Evolutionary conservation across 352 stramenopile species (phyloP).

Genomic region (Phytophthora macrochlamydospora): DNA sequence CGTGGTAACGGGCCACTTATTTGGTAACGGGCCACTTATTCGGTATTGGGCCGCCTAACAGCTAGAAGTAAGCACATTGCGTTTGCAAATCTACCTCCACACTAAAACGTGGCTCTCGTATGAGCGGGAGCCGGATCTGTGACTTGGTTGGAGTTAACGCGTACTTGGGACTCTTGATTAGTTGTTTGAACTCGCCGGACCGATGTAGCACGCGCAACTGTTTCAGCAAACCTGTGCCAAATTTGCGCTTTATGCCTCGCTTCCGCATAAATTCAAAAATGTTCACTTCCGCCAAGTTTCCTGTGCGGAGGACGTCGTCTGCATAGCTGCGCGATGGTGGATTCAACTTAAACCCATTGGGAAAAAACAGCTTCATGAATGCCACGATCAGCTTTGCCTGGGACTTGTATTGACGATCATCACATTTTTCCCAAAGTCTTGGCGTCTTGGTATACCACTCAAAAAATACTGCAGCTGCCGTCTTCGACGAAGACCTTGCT

Average conservation of each 20-base stretch:
- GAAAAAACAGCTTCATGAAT: conserved; percentile 18
- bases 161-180: not conserved
- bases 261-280: conserved; percentile 6
- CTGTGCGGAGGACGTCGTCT: not conserved
- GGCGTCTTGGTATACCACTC: conserved; percentile 15
- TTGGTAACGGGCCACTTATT: not conserved
- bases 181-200: not conserved
- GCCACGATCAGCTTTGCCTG: conserved; percentile 9
- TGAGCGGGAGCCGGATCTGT: not conserved
- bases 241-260: conserved; percentile 8
- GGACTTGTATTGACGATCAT: conserved; percentile 10
- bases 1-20: not conserved
- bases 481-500: not conserved
- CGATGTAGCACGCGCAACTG: conserved; percentile 1
- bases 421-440: conserved; percentile 5
- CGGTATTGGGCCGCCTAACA: not conserved
- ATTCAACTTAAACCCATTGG: conserved; percentile 7
- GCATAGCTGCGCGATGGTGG: not conserved
- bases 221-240: conserved; percentile 9
- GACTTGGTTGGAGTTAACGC: not conserved
- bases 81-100: too few relatives aligned
- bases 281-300: conserved; percentile 6
- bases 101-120: too few relatives aligned
- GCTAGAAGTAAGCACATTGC: too few relatives aligned
- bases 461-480: conserved; percentile 3